phyloP scores from a whole-genome alignment of 768 basidiomycete species.

The Leccinum fibrillosum region DNA sequence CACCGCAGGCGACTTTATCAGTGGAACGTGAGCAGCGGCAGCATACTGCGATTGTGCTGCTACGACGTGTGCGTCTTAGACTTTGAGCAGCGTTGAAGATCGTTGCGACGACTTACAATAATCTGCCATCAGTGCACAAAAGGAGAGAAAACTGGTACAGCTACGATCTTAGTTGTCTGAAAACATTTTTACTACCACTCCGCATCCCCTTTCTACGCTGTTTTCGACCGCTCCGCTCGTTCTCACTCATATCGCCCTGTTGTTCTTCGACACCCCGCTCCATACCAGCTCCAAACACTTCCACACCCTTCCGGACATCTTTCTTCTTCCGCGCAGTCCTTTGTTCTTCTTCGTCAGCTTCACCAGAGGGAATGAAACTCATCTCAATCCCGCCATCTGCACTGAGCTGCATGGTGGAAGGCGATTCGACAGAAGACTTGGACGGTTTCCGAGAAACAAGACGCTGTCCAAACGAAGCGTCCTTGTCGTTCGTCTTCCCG shows the following conservation, averaged over 20 bases:
- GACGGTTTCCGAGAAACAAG: slow-evolving; percentile 33
- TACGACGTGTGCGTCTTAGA: slow-evolving; percentile 4
- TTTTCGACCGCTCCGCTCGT: slow-evolving; percentile 74
- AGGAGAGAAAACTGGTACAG: not conserved
- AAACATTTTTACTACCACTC: slow-evolving; percentile 89
- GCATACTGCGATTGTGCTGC: slow-evolving; percentile 66
- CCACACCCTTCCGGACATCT: slow-evolving; percentile 56
- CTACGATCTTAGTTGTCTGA: slow-evolving; percentile 38
- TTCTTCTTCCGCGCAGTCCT: slow-evolving; percentile 31
- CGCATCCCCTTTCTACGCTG: slow-evolving; percentile 74
- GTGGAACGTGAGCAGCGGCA: slow-evolving; percentile 68
- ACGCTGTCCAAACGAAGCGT: slow-evolving; percentile 72
- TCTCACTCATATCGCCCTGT: slow-evolving; percentile 49
- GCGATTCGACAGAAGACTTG: slow-evolving; percentile 9
- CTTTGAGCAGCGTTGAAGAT: not conserved
- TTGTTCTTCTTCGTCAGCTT: slow-evolving; percentile 10
- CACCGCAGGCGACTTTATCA: slow-evolving; percentile 91
- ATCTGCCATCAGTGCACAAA: slow-evolving; percentile 14
- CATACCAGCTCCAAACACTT: slow-evolving; percentile 85
- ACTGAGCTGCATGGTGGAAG: slow-evolving; percentile 22
- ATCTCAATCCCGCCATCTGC: slow-evolving; percentile 77
- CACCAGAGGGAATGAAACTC: slow-evolving; percentile 67
- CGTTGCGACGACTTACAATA: slow-evolving; percentile 16
- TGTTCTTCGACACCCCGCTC: slow-evolving; percentile 68
- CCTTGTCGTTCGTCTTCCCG: slow-evolving; percentile 38